Base-by-base conservation (phyloP, 768 basidiomycete genomes). In the Boletus pseudopeckii region DNA sequence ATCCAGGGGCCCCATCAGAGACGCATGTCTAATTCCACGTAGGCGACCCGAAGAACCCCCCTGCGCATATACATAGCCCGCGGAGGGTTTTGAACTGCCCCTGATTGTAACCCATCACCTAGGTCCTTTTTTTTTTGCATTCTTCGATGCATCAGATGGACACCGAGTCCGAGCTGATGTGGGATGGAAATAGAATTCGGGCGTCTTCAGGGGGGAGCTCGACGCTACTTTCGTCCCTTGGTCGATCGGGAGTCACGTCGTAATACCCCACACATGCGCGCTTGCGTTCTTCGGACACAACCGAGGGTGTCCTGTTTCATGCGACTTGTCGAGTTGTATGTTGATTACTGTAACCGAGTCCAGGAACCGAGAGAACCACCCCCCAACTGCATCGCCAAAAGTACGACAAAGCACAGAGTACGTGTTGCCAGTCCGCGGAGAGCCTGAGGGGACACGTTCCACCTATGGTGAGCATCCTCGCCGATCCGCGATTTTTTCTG, bases 311-410 rank as follows among this genome's bases (percentile, higher is more conserved):
- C 38, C 17, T 7, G n/a, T 45, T 37, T 32, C 45, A 22, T 55
- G 53, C 15, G 37, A 28, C 9, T 2, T 33, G 36, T 53, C 13
- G 33, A 34, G 5, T 48, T 37, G 50, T 46, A 33, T 11, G 15
- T 24, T n/a, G 43, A 39, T 28, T 2, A 22, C n/a, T 22, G 24
- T 24, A 38, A 37, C 38, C 46, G 42, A 50, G 13, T 10, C 49
- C 48, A 61, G 59, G 50, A 46, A 56, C 59, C 30, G 54, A 52
- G 54, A 52, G 30, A 45, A 32, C 30, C 26, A 17, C 13, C 17
- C 2, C 11, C 41, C 17, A 13, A 3, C 20, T 37, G 42, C 18
- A 53, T 54, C 18, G 36, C 53, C 28, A 32, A 4, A 4, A 24
- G 24, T 45, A 15, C 15, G 15, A 33, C 50, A 26, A n/a, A 7